Evolutionary conservation across 768 basidiomycete species (phyloP), one percentile per base, ranked within the genome.

Genomic region (Clathrus columnatus): DNA sequence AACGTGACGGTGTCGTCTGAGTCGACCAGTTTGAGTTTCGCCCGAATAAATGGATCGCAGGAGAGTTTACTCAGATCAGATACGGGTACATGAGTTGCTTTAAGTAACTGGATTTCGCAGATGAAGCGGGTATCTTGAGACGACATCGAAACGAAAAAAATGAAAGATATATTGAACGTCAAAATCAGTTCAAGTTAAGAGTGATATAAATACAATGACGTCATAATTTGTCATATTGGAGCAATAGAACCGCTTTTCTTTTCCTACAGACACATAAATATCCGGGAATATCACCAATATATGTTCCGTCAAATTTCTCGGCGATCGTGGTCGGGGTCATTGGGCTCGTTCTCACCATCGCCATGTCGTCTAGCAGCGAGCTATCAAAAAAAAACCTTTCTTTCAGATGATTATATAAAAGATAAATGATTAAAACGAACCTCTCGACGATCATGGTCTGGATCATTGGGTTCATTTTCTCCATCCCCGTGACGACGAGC

Each of bases 41-140:
- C 62, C 44, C 48, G 32, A 48, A 67, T 48, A 46, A 63, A 67
- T 7, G 66, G 66, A 57, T 67, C 66, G 57, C 60, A 60, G 36
- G 66, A 61, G 27, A 67, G 52, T 44, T 58, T 57, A 57, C 62
- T 56, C 23, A 67, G 36, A 49, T 67, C 66, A 24, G 32, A 18
- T 11, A 52, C 43, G 2, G 51, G 51, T 17, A 52, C 51, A 27
- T 52, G 8, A 21, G 36, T 42, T 10, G 51, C 51, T 14, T 42
- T 32, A 27, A 21, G 51, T 18, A 52, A 21, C 20, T 23, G 21
- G 7, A 52, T 36, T 27, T 52, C 51, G 42, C 51, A 52, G 6
- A 28, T 47, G 14, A 23, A 47, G 46, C 10, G 46, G 27, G 27
- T 47, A 47, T 47, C 36, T 36, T 36, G 36, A 36, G 36, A 36